These are phyloP conservation scores for Strobilomyces confusus DNA, from an alignment of 768 basidiomycete species.

Conservation along the genomic window DNA sequence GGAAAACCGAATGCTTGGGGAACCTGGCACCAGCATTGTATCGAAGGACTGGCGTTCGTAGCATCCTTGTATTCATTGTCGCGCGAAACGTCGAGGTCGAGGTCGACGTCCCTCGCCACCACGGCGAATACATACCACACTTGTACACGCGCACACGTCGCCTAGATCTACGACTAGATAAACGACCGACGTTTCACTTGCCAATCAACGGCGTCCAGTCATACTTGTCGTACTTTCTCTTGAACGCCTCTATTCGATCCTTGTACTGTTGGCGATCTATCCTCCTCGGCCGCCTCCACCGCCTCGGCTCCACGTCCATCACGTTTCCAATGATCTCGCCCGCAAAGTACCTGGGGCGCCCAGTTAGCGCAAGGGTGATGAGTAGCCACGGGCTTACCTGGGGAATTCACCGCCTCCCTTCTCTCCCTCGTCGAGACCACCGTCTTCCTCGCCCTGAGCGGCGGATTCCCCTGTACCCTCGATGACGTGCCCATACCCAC, in stretches of 20 bases:
- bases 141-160: too few relatives aligned
- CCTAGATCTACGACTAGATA: too few relatives aligned
- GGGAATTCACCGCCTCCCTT: slow-evolving; percentile 93
- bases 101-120: too few relatives aligned
- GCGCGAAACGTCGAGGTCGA: slow-evolving; percentile 2
- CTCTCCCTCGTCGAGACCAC: slow-evolving; percentile 76
- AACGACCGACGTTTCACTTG: slow-evolving; percentile 13
- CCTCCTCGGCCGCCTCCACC: slow-evolving; percentile 77
- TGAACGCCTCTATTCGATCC: slow-evolving; percentile 66
- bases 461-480: slow-evolving; percentile 76
- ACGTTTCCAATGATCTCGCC: slow-evolving; percentile 92
- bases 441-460: slow-evolving; percentile 57
- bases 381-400: slow-evolving; percentile 43
- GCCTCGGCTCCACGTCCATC: slow-evolving; percentile 79
- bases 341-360: slow-evolving; percentile 74
- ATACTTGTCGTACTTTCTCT: slow-evolving; percentile 69
- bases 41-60: not conserved
- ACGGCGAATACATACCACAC: not conserved
- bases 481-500: slow-evolving; percentile 97
- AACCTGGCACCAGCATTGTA: not conserved
- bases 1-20: slow-evolving; percentile 1
- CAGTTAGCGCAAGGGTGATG: slow-evolving; percentile 3
- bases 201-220: slow-evolving; percentile 81
- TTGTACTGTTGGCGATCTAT: slow-evolving; percentile 69
- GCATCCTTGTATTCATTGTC: not conserved